A percentile compares a stretch with the other conserved stretches of the same genome.
These are phyloP conservation scores for Leishmania lainsoni DNA, from an alignment of 208 protist genomes.

Conservation along the genomic window DNA sequence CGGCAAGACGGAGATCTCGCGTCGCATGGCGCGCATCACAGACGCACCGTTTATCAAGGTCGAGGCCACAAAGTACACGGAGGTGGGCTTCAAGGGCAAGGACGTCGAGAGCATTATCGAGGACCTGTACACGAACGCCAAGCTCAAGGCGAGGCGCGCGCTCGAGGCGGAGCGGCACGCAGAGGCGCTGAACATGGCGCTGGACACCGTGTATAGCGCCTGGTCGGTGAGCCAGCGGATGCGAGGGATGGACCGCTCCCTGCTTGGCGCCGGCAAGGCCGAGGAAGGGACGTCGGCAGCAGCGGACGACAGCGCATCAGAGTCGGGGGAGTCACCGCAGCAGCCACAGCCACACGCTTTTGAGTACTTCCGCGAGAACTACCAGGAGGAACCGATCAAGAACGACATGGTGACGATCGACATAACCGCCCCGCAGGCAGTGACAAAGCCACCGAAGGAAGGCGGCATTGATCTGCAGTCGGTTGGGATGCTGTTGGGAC, in stretches of 20 bases:
- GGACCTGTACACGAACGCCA: slow-evolving; percentile 94
- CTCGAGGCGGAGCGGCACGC: slow-evolving; percentile 65
- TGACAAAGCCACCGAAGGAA: slow-evolving; percentile 37
- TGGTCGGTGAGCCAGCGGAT: slow-evolving; percentile 55
- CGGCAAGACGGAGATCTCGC: slow-evolving; percentile 96
- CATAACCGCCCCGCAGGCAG: slow-evolving; percentile 50
- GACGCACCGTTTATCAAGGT: slow-evolving; percentile 98
- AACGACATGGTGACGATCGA: slow-evolving; percentile 82
- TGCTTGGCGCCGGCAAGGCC: slow-evolving; percentile 21
- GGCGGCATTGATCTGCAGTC: slow-evolving; percentile 63
- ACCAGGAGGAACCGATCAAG: slow-evolving; percentile 64
- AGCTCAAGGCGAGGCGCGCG: slow-evolving; percentile 81
- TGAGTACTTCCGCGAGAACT: slow-evolving; percentile 82
- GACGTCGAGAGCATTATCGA: slow-evolving; percentile 97
- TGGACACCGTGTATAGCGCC: slow-evolving; percentile 77
- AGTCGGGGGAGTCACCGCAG: slow-evolving; percentile 13
- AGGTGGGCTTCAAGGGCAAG: slow-evolving; percentile 96
- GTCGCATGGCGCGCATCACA: slow-evolving; percentile 96
- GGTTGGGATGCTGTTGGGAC: slow-evolving; percentile 68
- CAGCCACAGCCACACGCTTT: slow-evolving; percentile 52
- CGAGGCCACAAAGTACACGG: slow-evolving; percentile 98
- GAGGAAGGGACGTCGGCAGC: slow-evolving; percentile 6
- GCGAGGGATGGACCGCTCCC: slow-evolving; percentile 24
- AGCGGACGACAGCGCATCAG: background rate
- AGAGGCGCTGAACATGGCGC: slow-evolving; percentile 78